A percentile compares a stretch with the other conserved stretches of the same genome.
Evolutionary conservation across 192 early-diverging fungal species (phyloP).

Genomic region (Tieghemiomyces parasiticus): DNA sequence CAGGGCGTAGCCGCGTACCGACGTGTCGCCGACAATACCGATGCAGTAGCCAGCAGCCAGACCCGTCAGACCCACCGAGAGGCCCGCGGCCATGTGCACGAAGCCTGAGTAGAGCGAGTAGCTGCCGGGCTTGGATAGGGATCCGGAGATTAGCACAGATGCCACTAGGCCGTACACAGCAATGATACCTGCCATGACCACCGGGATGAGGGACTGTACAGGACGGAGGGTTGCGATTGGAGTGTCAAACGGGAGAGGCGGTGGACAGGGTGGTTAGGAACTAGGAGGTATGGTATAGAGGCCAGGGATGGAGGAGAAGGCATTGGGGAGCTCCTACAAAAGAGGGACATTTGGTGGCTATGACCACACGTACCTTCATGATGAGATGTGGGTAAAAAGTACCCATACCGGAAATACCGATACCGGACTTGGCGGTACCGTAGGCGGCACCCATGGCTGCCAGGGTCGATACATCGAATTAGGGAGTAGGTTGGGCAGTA

Average conservation of each 20-base stretch:
- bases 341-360: not conserved
- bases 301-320: not conserved
- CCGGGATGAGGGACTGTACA: conserved; percentile 65
- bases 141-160: conserved; percentile 74
- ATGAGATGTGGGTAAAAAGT: conserved; percentile 85
- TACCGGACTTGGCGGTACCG: conserved; percentile 93
- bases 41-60: conserved; percentile 94
- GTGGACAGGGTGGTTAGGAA: too few species aligned
- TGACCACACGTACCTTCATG: conserved; percentile 39
- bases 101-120: conserved; percentile 50
- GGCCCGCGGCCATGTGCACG: conserved; percentile 84
- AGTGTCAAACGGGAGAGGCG: too few species aligned
- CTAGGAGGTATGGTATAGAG: not conserved
- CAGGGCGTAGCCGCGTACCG: conserved; percentile 79
- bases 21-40: conserved; percentile 92
- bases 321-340: not conserved
- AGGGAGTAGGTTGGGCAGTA: not conserved
- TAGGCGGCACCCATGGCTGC: conserved; percentile 92
- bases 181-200: conserved; percentile 99
- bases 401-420: conserved; percentile 91
- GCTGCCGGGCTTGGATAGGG: conserved; percentile 23
- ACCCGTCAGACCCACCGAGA: conserved; percentile 80
- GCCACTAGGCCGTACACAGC: conserved; percentile 97
- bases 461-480: not conserved
- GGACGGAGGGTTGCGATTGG: too few species aligned